Conservation (phyloP, 345 rosid species). For the Syzygium jambos region DNA sequence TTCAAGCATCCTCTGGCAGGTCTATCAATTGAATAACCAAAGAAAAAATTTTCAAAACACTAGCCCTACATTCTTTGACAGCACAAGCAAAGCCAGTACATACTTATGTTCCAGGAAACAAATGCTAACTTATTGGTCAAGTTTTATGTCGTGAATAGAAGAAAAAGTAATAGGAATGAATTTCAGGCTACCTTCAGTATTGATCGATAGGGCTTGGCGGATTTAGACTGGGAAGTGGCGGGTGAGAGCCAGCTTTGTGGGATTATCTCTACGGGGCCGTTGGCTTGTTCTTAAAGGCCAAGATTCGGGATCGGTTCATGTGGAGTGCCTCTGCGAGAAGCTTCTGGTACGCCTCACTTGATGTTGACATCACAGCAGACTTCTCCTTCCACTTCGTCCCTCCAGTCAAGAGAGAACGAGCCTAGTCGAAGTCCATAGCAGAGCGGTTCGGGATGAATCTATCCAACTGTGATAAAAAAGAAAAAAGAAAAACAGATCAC, state of each 20-base stretch:
- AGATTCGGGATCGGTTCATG: slow-evolving; percentile 52
- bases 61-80: not conserved
- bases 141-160: not conserved
- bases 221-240: slow-evolving; percentile 5
- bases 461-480: slow-evolving; percentile 44
- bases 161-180: not conserved
- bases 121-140: not conserved
- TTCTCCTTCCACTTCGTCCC: slow-evolving; percentile 41
- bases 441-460: slow-evolving; percentile 40
- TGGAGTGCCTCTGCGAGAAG: slow-evolving; percentile 49
- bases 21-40: slow-evolving; percentile 11
- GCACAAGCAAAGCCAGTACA: not conserved
- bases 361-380: slow-evolving; percentile 27
- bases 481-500: not conserved
- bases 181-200: slow-evolving; percentile 32
- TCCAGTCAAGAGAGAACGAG: slow-evolving; percentile 27
- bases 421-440: slow-evolving; percentile 37
- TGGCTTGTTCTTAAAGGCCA: slow-evolving; percentile 68
- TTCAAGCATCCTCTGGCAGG: slow-evolving; percentile 39
- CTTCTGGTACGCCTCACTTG: slow-evolving; percentile 58
- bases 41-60: not conserved
- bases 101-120: not conserved
- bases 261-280: slow-evolving; percentile 19
- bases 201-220: slow-evolving; percentile 14
- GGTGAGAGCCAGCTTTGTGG: slow-evolving; percentile 6